phyloP scores from a whole-genome alignment of 768 basidiomycete genomes.

The Lentinula boryana region DNA sequence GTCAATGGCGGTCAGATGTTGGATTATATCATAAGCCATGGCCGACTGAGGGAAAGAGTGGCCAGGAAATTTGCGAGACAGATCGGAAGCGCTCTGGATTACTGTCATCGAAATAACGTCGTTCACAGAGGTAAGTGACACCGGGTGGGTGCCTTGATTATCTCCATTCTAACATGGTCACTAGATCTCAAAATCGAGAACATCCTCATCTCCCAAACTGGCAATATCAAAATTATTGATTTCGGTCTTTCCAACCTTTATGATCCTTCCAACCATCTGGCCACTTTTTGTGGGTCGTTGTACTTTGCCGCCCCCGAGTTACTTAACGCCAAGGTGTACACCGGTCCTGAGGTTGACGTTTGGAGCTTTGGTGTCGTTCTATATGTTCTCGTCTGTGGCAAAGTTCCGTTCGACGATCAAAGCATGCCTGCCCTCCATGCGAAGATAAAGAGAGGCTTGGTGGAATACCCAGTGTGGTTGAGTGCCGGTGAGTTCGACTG shows the following conservation, averaged over 20 bases:
- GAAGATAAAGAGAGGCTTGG: slow-evolving; percentile 95
- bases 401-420: slow-evolving; percentile 98
- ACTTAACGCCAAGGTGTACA: slow-evolving; percentile 94
- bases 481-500: slow-evolving; percentile 63
- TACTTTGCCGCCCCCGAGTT: slow-evolving; percentile 99
- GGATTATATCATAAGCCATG: slow-evolving; percentile 99
- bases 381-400: slow-evolving; percentile 96
- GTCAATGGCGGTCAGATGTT: slow-evolving; percentile 99
- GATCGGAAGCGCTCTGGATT: slow-evolving; percentile 93
- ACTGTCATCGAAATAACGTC: slow-evolving; percentile 96
- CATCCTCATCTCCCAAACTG: slow-evolving; percentile 96
- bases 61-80: slow-evolving; percentile 97
- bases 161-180: not conserved
- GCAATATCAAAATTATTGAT: slow-evolving; percentile 99
- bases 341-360: slow-evolving; percentile 96
- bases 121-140: slow-evolving; percentile 76
- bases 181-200: slow-evolving; percentile 98
- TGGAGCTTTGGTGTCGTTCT: slow-evolving; percentile 99
- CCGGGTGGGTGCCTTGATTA: not conserved
- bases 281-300: slow-evolving; percentile 95
- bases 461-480: slow-evolving; percentile 97
- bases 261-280: slow-evolving; percentile 73
- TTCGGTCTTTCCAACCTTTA: slow-evolving; percentile 97
- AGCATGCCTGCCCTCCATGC: slow-evolving; percentile 99
- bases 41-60: slow-evolving; percentile 88